Evolutionary conservation across 345 rosid genomes (phyloP).

Genomic region (Pugionium cornutum): DNA sequence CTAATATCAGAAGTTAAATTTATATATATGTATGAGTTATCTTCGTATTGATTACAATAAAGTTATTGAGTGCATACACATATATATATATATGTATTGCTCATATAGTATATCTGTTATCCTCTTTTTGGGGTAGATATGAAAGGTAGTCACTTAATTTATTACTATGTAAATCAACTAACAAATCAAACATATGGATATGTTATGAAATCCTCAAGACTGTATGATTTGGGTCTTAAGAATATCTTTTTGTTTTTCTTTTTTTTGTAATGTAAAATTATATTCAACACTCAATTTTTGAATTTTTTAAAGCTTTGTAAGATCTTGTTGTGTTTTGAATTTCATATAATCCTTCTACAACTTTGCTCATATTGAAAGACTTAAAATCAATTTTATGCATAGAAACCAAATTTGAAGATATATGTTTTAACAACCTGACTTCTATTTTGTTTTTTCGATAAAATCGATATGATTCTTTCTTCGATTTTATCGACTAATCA

Average conservation of each 20-base stretch:
- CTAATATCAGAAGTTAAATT: neutral
- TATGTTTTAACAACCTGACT: neutral
- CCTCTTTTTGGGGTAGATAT: conserved; percentile 3
- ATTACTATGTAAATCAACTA: conserved; percentile 17
- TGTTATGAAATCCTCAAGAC: conserved; percentile 3
- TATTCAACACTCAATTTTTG: too few species aligned
- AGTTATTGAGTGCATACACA: conserved; percentile 2
- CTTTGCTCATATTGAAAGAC: conserved; percentile 11
- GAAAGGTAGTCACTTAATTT: conserved; percentile 3
- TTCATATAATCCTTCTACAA: conserved; percentile 2
- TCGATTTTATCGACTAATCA: neutral
- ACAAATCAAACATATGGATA: conserved; percentile 1
- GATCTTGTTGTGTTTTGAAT: neutral
- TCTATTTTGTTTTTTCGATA: conserved; percentile 10
- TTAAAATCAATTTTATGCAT: conserved; percentile 10
- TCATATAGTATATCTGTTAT: conserved; percentile 1
- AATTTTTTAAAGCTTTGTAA: too few species aligned
- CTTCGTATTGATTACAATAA: conserved; percentile 6
- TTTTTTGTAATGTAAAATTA: too few species aligned
- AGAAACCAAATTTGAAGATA: conserved; percentile 6
- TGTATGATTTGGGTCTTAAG: neutral
- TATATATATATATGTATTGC: neutral
- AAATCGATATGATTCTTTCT: neutral
- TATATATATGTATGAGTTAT: neutral
- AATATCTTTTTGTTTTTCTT: neutral